Evolutionary conservation across 2,329 filamentous ascomycete genomes (phyloP), one percentile per base, ranked within the genome.

Genomic region (Neophaeococcomyces aloes): DNA sequence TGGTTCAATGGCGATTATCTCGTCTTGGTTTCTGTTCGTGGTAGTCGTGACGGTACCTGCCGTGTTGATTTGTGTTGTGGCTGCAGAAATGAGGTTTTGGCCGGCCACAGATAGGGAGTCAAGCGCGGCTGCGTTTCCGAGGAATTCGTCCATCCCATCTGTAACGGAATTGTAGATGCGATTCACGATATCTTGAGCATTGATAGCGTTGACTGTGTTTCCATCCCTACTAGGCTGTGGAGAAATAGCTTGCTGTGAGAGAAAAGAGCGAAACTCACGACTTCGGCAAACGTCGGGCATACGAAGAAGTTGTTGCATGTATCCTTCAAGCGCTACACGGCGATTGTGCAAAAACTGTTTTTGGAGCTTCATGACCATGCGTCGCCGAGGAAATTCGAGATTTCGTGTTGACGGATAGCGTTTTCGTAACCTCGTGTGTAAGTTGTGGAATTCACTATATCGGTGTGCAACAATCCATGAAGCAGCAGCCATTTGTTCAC

Each of bases 131-230:
- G 96, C 89, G 59, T 94, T 96, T 44, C 91, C 91, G 3, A 98
- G 70, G 43, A 98, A 93, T 55, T 98, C 91, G 60, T 98, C 91
- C 82, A 98, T 93, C 27, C 93, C 91, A 59, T 98, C 91, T 1
- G 89, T 85, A 17, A 98, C 89, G 0, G 89, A 96, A 60, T 93
- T 93, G 65, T 96, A 98, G 37, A 98, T 79, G 3, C 91, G 80
- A 1, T 86, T 87, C 51, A 98, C 91, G 61, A 98, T 88, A 59
- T 96, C 61, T 61, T 64, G 75, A 60, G 76, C 82, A 62, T 83
- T 84, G 55, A 77, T 77, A 42, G 82, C 77, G 5, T 69, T 71
- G 40, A 74, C 73, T 38, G 76, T 63, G 53, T 7, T 45, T 38
- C 42, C 75, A 67, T 44, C 79, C 74, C 14, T 75, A 74, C 42